Percentiles rank a stretch among this genome's conserved stretches.
These are phyloP conservation scores for Pinus taeda DNA, from an alignment of 75 land plant genomes.

Conservation along the genomic window DNA sequence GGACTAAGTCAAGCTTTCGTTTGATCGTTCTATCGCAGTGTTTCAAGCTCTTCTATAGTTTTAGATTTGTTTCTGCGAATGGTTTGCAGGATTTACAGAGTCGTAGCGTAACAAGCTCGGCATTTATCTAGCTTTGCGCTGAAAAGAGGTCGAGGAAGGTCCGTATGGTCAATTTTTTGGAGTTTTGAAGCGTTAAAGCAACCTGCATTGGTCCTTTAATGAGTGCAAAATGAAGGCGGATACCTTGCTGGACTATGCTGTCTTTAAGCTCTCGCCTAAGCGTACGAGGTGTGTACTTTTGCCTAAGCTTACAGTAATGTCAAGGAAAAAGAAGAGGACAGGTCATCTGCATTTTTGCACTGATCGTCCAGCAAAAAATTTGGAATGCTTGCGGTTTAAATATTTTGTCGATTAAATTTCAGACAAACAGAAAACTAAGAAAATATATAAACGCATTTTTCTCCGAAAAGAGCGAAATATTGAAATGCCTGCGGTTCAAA, in stretches of 20 bases:
- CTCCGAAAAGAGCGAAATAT: not conserved
- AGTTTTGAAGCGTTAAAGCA: not conserved
- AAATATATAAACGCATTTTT: too few species aligned
- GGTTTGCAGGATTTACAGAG: not conserved
- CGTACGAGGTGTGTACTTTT: slow-evolving; percentile 11
- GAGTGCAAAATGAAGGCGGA: slow-evolving; percentile 8
- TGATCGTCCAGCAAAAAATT: not conserved
- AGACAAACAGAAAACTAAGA: not conserved
- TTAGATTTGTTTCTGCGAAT: not conserved
- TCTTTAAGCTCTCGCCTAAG: slow-evolving; percentile 11
- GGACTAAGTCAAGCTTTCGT: not conserved
- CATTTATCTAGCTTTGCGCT: not conserved
- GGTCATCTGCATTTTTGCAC: too few species aligned
- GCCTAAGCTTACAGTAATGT: not conserved
- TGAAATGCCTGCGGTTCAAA: not conserved
- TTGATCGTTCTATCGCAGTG: not conserved
- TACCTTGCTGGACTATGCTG: slow-evolving; percentile 10
- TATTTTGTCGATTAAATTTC: not conserved
- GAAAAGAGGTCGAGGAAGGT: not conserved
- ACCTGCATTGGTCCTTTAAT: not conserved
- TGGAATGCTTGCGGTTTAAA: not conserved
- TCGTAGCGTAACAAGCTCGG: not conserved
- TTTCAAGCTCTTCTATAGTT: not conserved
- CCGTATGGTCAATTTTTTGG: too few species aligned
- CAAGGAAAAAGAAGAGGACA: too few species aligned